Base-by-base conservation (phyloP, 352 stramenopile genomes). In the Pythium sukuiense region DNA sequence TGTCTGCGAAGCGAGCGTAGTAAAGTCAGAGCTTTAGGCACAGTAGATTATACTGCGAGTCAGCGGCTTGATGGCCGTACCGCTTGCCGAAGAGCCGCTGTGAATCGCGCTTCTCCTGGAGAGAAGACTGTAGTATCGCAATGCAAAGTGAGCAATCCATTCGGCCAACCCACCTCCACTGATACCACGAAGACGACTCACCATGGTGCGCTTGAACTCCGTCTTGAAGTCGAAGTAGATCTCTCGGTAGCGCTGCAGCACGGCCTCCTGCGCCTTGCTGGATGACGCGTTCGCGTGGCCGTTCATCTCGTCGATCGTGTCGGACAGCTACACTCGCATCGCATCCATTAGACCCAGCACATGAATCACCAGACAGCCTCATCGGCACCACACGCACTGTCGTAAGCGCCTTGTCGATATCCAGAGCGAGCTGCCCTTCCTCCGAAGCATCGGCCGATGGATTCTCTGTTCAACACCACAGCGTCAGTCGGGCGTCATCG, bases 151-250 rank as follows among this genome's bases (percentile, higher is more conserved):
- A 37, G 18, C 8, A 52, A 43, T 43, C 43, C 9, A 37, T 12
- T 13, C 14, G 20, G 20, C 20, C 20, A 24, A 24, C 20, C 20
- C 20, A 24, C 20, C 20, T 24, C 20, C 20, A 24, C 20, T 24
- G 20, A 24, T 24, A 20, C 24, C 48, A 29, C 3, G 5, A 35
- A 41, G n/a, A 49, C 61, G 57, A 46, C 69, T 55, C 63, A 95
- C 88, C 80, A 91, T 90, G 0, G 86, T 91, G 29, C 86, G 83
- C 71, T 97, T 88, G 72, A 98, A 99, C 73, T 99, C 94, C 26
- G 88, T 95, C 39, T 92, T 96, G 39, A 97, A 97, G 77, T 99
- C 95, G 66, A 98, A 98, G 50, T 98, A 87, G 57, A 98, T 89
- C 76, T 98, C 95, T 29, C 95, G 88, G 74, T 99, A 99, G 46